Percentiles rank a stretch among this genome's conserved stretches.
These are phyloP conservation scores for Mucor velutinosus DNA, from an alignment of 371 early-diverging fungal species.

Conservation along the genomic window DNA sequence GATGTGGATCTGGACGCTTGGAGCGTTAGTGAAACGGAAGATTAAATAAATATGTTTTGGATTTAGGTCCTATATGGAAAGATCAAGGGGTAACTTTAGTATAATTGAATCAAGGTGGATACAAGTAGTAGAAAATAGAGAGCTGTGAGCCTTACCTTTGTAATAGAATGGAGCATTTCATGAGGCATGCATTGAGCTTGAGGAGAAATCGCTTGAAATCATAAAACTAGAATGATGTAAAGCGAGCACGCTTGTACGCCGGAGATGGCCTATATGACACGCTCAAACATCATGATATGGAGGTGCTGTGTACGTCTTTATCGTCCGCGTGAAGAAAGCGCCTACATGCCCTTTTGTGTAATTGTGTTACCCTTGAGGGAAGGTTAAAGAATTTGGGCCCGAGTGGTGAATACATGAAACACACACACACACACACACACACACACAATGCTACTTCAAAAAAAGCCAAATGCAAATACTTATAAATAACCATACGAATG, in stretches of 20 bases:
- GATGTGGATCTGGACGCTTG: slow-evolving; percentile 27
- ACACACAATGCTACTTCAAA: background rate
- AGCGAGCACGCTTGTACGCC: background rate
- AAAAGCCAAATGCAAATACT: slow-evolving; percentile 8
- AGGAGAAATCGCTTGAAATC: background rate
- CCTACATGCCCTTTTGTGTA: slow-evolving; percentile 18
- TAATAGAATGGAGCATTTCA: no score
- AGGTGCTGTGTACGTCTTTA: slow-evolving; percentile 6
- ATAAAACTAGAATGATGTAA: background rate
- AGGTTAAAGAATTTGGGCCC: slow-evolving; percentile 14
- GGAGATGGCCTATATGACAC: background rate
- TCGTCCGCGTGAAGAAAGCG: background rate
- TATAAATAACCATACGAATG: slow-evolving; percentile 5
- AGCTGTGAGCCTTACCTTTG: no score
- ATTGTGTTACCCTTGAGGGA: slow-evolving; percentile 8
- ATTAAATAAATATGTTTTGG: slow-evolving; percentile 6
- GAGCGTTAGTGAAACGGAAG: slow-evolving; percentile 32
- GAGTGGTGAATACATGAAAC: slow-evolving; percentile 13
- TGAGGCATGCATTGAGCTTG: background rate
- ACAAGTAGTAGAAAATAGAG: background rate
- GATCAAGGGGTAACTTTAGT: slow-evolving; percentile 12
- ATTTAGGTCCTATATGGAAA: background rate
- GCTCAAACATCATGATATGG: background rate
- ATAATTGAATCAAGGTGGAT: background rate
- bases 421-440: background rate